Evolutionary conservation across 768 basidiomycete species (phyloP), one percentile per base, ranked within the genome.

Genomic region (Mycena rebaudengoi): DNA sequence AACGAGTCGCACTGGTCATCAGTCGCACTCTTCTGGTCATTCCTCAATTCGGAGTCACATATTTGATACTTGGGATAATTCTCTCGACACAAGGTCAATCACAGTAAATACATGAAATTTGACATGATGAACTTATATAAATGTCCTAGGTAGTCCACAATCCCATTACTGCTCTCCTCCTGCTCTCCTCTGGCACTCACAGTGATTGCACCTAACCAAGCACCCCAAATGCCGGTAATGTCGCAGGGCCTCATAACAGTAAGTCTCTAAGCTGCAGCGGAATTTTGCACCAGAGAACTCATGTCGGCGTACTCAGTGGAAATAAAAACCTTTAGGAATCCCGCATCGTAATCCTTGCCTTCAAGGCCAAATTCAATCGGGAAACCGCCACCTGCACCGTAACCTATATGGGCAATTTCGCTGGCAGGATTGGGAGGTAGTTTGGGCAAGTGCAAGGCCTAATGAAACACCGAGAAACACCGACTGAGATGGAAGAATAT

Each of bases 311-410:
- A 50, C 30, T 50, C 49, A 4, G 33, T 25, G 35, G 33, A 51
- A 23, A 37, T 25, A 51, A 51, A 51, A 51, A 51, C 50, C 16
- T 51, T 51, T 8, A 51, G 50, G 50, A 51, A 51, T 37, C 50
- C 50, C 50, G 33, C 33, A 51, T 51, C 50, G 33, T 37, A 37
- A 51, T 51, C 50, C 50, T 51, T 51, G 33, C 50, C 50, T 51
- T 51, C 50, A 25, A 37, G 50, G 50, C 4, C 33, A 51, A 51
- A 51, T 51, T 51, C 50, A 51, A 51, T 51, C 33, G 33, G 50
- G 50, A 12, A 35, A 51, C 50, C 50, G 50, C 50, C 50, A 35
- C 50, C 50, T 51, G 50, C 50, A 51, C 48, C 48, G 33, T 49
- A 49, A 33, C 48, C 48, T 32, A 49, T 49, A 20, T 18, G 48